Conservation (phyloP, 768 basidiomycete genomes). For the Mycena galericulata region DNA sequence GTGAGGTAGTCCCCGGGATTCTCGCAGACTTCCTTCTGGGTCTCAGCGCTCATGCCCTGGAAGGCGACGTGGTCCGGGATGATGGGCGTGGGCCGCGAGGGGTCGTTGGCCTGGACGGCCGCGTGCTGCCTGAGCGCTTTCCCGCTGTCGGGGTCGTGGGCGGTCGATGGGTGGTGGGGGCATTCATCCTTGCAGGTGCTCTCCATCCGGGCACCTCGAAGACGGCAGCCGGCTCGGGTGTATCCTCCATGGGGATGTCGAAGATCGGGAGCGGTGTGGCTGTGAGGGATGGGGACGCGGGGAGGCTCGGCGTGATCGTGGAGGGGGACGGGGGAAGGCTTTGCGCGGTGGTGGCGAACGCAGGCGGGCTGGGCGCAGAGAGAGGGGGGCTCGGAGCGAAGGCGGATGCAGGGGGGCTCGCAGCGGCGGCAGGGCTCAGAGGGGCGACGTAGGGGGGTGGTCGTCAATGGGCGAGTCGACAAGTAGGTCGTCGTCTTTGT, state of each 20-base stretch:
- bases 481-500: too few relatives aligned
- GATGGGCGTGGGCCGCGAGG: neutral
- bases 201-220: neutral
- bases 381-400: neutral
- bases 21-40: neutral
- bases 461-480: neutral
- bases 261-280: neutral
- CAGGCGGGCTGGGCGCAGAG: neutral
- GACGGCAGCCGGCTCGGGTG: neutral
- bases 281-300: neutral
- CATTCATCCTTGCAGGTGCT: neutral
- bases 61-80: neutral
- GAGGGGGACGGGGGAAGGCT: neutral
- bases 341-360: neutral
- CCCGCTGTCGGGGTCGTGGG: neutral
- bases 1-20: neutral
- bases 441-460: neutral
- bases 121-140: neutral
- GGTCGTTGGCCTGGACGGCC: neutral
- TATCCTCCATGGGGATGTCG: neutral
- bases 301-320: neutral
- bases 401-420: neutral
- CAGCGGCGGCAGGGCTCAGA: too few relatives aligned
- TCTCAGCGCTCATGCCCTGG: neutral
- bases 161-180: neutral